These are phyloP conservation scores for Abortiporus biennis DNA, from an alignment of 1,284 basidiomycete species.

Conservation along the genomic window DNA sequence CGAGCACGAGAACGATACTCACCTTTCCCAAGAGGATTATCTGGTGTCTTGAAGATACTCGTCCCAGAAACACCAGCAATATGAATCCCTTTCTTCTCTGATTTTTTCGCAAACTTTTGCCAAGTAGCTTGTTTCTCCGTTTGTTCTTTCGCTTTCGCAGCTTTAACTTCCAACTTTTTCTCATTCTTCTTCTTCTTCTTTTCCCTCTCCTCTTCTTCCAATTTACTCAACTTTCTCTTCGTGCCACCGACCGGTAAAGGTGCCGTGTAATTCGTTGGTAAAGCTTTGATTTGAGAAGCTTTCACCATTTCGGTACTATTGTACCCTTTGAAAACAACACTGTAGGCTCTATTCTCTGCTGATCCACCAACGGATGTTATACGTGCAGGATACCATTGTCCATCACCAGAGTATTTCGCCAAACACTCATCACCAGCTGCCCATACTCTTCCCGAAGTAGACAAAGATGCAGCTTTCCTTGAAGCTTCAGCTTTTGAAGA, in stretches of 20 bases:
- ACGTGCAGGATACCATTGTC: conserved; percentile 87
- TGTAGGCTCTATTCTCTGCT: conserved; percentile 81
- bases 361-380: conserved; percentile 88
- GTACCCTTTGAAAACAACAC: conserved; percentile 93
- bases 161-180: conserved; percentile 86
- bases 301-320: conserved; percentile 90
- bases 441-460: conserved; percentile 50
- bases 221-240: conserved; percentile 76
- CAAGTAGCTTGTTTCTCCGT: conserved; percentile 85
- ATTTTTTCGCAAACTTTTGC: conserved; percentile 98
- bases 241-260: conserved; percentile 34
- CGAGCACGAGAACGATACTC: conserved; percentile 21
- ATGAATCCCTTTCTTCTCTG: conserved; percentile 90
- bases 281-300: conserved; percentile 63
- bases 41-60: conserved; percentile 95
- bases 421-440: conserved; percentile 89
- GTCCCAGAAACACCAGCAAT: conserved; percentile 84
- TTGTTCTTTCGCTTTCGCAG: conserved; percentile 88
- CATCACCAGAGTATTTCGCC: conserved; percentile 88
- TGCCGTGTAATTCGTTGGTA: conserved; percentile 50
- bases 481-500: conserved; percentile 54
- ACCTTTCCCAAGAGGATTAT: conserved; percentile 88
- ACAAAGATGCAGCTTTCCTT: conserved; percentile 41
- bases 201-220: conserved; percentile 86
- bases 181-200: conserved; percentile 95